Percentiles rank a stretch among this genome's conserved stretches.
Evolutionary conservation across 306 rosid species (phyloP).

Genomic region (Trichosanthes truncata): DNA sequence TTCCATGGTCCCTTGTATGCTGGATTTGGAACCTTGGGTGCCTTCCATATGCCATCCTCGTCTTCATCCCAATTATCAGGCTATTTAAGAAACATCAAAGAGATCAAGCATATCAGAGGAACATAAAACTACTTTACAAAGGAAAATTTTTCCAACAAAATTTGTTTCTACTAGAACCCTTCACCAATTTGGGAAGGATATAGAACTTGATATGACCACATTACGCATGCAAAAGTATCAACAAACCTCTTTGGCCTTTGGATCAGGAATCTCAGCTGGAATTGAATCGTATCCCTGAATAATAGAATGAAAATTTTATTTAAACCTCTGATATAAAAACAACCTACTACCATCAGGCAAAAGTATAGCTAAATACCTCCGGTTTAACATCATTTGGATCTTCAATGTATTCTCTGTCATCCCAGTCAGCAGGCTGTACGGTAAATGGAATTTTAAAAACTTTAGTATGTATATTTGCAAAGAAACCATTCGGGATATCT

Average conservation of each 20-base stretch:
- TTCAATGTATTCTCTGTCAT: slow-evolving; percentile 80
- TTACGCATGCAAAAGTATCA: slow-evolving; percentile 5
- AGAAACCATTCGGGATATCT: not conserved
- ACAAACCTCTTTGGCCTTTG: slow-evolving; percentile 65
- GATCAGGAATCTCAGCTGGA: slow-evolving; percentile 83
- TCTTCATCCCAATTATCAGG: slow-evolving; percentile 91
- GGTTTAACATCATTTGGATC: slow-evolving; percentile 69
- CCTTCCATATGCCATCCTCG: slow-evolving; percentile 79
- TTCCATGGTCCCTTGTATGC: slow-evolving; percentile 96
- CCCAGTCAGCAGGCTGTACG: slow-evolving; percentile 90
- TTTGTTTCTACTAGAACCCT: not conserved
- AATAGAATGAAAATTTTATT: slow-evolving; percentile 7
- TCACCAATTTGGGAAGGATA: not conserved
- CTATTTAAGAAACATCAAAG: slow-evolving; percentile 27
- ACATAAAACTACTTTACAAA: not conserved
- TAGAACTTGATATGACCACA: not conserved
- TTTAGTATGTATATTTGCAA: not conserved
- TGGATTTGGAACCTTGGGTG: slow-evolving; percentile 83
- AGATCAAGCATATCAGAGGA: not conserved
- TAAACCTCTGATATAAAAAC: not conserved
- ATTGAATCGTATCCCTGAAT: slow-evolving; percentile 77
- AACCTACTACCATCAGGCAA: not conserved
- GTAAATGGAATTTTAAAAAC: not conserved
- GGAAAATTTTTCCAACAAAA: not conserved
- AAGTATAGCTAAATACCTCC: slow-evolving; percentile 32